phyloP scores from a whole-genome alignment of 345 rosid genomes.

The Erucastrum elatum region DNA sequence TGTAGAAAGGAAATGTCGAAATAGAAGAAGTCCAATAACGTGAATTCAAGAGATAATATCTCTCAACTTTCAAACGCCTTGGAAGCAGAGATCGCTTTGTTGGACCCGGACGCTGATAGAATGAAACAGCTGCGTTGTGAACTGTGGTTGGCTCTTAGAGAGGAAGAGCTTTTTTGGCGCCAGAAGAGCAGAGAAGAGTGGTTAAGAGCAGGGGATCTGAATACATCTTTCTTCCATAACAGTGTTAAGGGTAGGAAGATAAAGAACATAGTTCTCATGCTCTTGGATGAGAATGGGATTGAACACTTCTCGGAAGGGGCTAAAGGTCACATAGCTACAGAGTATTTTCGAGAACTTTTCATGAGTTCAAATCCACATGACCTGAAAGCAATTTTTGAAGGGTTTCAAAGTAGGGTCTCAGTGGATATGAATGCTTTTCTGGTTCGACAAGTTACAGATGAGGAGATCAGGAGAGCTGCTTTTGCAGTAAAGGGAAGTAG shows the following conservation, averaged over 20 bases:
- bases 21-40: too few species aligned
- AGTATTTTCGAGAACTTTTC: background rate
- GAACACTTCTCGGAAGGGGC: background rate
- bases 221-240: background rate
- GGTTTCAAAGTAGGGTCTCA: background rate
- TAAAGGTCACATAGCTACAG: background rate
- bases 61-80: too few species aligned
- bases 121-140: too few species aligned
- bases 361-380: background rate
- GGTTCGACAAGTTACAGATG: too few species aligned
- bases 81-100: too few species aligned
- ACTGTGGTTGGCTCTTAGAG: too few species aligned
- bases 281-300: background rate
- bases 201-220: background rate
- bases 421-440: background rate
- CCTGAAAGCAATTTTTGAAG: background rate
- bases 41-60: too few species aligned
- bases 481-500: background rate
- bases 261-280: background rate
- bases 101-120: too few species aligned
- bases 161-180: background rate
- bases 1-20: too few species aligned
- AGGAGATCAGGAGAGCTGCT: background rate
- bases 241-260: background rate
- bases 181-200: background rate